Base-by-base conservation (phyloP, 2,329 filamentous ascomycete species). In the Mycogone perniciosa region DNA sequence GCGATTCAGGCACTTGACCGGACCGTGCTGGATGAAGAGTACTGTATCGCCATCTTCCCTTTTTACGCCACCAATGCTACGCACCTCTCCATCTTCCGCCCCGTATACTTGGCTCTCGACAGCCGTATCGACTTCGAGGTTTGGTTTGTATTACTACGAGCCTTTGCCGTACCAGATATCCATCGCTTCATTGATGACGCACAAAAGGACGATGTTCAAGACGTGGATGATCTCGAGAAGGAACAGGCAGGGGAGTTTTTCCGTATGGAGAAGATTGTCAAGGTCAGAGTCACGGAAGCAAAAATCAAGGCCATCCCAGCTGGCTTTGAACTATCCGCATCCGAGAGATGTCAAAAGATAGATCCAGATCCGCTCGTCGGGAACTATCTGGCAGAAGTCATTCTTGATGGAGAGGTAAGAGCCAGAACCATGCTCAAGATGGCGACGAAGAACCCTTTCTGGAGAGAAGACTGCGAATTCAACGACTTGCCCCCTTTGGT, bases 1-100 rank as follows among this genome's bases (percentile, higher is more conserved):
- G 89, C 92, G 7, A 85, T 99, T 47, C 93, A 99, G 66, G 83
- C 91, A 59, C 75, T 99, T 46, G 89, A 97, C 67, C 82, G 84
- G 47, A 95, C 91, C 5, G 92, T 99, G 7, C 71, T 99, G 39
- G 89, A 95, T 57, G 88, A 93, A 66, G 89, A 96, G 53, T 93
- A 88, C 63, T 97, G 91, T 71, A 88, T 99, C 56, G 91, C 89
- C 47, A 92, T 99, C 43, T 96, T 96, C 63, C 92, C 93, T 11
- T 91, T 92, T 56, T 97, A 99, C 68, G 84, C 89, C 1, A 78
- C 86, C 7, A 82, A 82, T 20, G 80, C 88, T 1, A 86, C 82
- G 3, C 80, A 86, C 13, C 75, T 92, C 50, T 86, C 86, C 6
- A 80, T 92, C 30, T 84, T 89, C 53, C 83, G 88, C n/a, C 92